Evolutionary conservation across 352 stramenopile genomes (phyloP), one percentile per base, ranked within the genome.

Genomic region (Pythium myriotylum): DNA sequence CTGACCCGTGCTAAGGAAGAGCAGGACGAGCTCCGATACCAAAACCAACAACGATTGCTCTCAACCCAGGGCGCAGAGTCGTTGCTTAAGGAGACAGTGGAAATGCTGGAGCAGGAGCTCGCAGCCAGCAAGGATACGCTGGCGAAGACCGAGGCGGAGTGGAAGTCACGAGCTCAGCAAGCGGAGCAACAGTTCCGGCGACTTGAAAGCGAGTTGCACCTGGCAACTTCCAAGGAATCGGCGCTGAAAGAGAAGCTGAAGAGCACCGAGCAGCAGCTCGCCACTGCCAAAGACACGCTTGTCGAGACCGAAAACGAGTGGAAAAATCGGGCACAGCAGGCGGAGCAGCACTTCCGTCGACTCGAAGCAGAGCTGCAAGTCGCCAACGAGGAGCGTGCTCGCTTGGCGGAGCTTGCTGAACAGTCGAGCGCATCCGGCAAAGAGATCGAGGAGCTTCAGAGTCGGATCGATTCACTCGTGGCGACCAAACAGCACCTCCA

Each of bases 41-140:
- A 92, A 53, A 79, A 68, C 46, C 77, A 88, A 32, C 77, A 90
- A 62, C 69, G 73, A 22, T 57, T 87, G 59, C 33, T 79, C 24
- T 74, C 74, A 17, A 72, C 55, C 1, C 74, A 85, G 54, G 62
- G 54, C 6, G 77, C 76, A 46, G 71, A 87, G 51, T 56, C 75
- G 16, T 53, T 47, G 3, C 46, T 83, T 4, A 60, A 74, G 9
- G 73, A 88, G 23, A 73, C 68, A 6, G 56, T 88, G 5, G 59
- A 59, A 19, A 56, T 24, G 19, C 57, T 91, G 2, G 46, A 79
- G 59, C 57, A 76, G 48, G 59, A 83, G 37, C 53, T 85, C 13
- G 57, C 51, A 19, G 68, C 66, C 19, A 45, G 47, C 9, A 54
- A 59, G 29, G 27, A 58, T 5, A 22, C 27, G 3, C n/a, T 76